These are phyloP conservation scores for Phalaenopsis hybrid DNA, from an alignment of 116 monocot species.

Conservation along the genomic window DNA sequence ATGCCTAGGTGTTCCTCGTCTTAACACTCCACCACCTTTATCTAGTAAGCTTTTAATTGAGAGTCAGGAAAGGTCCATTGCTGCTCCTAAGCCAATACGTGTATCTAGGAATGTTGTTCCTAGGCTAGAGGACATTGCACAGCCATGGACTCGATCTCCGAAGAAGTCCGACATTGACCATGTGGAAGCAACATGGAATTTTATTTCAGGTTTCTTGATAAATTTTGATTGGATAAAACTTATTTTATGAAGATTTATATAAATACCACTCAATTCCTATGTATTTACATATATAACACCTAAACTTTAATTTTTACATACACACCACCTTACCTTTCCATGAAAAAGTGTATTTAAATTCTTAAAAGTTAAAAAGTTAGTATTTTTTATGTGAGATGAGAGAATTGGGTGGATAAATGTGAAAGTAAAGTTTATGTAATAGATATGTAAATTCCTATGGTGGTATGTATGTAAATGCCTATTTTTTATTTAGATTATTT, in stretches of 20 bases:
- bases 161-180: conserved; percentile 72
- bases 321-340: too few relatives aligned
- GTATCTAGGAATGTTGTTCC: conserved; percentile 33
- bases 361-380: too few relatives aligned
- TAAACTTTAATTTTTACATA: too few relatives aligned
- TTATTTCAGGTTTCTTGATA: conserved; percentile 58
- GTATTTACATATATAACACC: too few relatives aligned
- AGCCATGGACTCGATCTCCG: conserved; percentile 96
- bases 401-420: too few relatives aligned
- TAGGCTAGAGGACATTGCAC: conserved; percentile 62
- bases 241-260: too few relatives aligned
- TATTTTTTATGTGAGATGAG: too few relatives aligned
- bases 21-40: conserved; percentile 89
- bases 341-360: too few relatives aligned
- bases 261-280: too few relatives aligned
- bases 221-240: not conserved
- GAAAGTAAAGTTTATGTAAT: too few relatives aligned
- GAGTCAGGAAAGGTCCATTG: conserved; percentile 49
- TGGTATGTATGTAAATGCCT: too few relatives aligned
- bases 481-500: not conserved
- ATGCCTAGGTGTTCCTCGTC: conserved; percentile 73
- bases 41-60: conserved; percentile 35
- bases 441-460: too few relatives aligned
- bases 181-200: conserved; percentile 67
- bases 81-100: conserved; percentile 69